Base-by-base conservation (phyloP, 805 yeast species). In the Candida silvicultrix region DNA sequence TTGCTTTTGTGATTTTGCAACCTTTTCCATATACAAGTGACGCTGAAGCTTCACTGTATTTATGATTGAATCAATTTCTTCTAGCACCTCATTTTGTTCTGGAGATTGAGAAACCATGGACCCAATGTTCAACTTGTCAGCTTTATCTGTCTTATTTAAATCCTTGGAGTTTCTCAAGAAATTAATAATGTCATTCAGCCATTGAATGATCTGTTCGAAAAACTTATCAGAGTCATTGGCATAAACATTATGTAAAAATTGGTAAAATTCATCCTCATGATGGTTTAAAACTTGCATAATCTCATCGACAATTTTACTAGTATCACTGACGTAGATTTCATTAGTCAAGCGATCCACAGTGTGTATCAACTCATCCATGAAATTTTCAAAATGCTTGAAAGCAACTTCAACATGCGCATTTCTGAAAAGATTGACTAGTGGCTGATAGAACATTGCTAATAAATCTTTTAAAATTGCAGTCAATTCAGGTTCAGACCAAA, bases 401-500 rank as follows among this genome's bases (percentile, higher is more conserved):
- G 87, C 83, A 41, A 78, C 67, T 50, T 83, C 79, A 48, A 87
- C 73, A 46, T 78, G 75, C 4, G 92, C 86, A 29, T 76, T 73
- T 49, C 78, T 78, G 67, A 86, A 83, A 1, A 87, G 71, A 25
- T 73, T 73, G 46, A 86, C 82, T 60, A 87, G 67, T 1, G 95
- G 94, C 50, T 82, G 83, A 59, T 85, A 86, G 50, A 86, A 80
- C 51, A 85, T 69, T 2, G 87, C 70, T 41, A 94, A 72, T 25
- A 89, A 69, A 41, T 86, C 87, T 52, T 85, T 85, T 47, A 90
- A 69, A 38, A 92, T 71, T 34, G 73, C 73, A n/a, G 89, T 81
- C 40, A 95, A 68, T 52, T 85, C 87, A 0, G 92, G 89, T 55
- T 90, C 96, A 40, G 79, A 80, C 95, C 96, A 88, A 38, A 90